Evolutionary conservation across 1,284 basidiomycete genomes (phyloP).

Genomic region (Melampsora larici-populina): DNA sequence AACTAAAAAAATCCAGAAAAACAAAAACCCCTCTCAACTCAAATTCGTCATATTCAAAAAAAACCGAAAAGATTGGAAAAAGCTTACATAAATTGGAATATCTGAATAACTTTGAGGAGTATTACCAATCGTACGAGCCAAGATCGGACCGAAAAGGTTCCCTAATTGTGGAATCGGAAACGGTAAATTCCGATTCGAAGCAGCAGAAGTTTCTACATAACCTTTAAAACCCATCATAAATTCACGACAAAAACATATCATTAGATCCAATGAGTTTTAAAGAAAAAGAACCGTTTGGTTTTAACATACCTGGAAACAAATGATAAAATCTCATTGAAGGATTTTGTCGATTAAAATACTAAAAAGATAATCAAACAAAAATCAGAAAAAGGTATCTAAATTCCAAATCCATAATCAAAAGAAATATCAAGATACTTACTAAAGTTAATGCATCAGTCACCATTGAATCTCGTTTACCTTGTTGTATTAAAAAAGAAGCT

Average conservation of each 20-base stretch:
- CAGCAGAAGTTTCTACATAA: conserved; percentile 49
- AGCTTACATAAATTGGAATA: conserved; percentile 46
- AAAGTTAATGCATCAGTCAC: conserved; percentile 24
- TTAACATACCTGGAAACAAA: conserved; percentile 30
- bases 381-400: background rate
- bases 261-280: too few species aligned
- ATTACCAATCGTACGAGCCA: conserved; percentile 48
- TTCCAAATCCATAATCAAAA: background rate
- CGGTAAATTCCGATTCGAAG: conserved; percentile 51
- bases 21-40: too few species aligned
- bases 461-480: conserved; percentile 34
- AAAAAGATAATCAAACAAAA: conserved; percentile 26
- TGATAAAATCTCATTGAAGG: conserved; percentile 33
- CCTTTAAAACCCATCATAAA: background rate
- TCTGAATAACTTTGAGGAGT: conserved; percentile 48
- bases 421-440: conserved; percentile 45
- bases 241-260: conserved; percentile 33
- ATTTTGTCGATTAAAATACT: conserved; percentile 39
- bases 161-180: conserved; percentile 48
- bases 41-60: background rate
- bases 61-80: background rate
- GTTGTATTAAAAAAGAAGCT: conserved; percentile 47
- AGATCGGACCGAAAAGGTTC: conserved; percentile 47
- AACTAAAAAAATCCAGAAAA: too few species aligned
- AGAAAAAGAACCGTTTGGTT: too few species aligned